A percentile compares a stretch with the other conserved stretches of the same genome.
Conservation (phyloP, 495 filamentous ascomycete species). For the Rusavskia elegans region DNA sequence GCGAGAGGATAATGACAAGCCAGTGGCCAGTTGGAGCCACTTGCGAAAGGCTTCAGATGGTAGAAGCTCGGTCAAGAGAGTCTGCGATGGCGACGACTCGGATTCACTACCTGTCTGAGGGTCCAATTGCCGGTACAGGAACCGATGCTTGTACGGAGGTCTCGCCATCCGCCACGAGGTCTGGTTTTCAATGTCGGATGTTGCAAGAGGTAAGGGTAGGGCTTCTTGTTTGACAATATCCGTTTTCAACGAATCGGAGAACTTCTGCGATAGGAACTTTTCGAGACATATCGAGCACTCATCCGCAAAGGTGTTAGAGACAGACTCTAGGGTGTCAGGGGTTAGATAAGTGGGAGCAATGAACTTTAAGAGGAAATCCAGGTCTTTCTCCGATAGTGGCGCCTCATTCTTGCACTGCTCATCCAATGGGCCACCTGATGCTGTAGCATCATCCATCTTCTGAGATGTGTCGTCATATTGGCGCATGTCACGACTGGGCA, state of each 20-base stretch:
- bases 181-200: conserved; percentile 39
- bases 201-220: conserved; percentile 21
- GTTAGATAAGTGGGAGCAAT: conserved; percentile 84
- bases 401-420: background rate
- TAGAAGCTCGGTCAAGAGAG: conserved; percentile 61
- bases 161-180: conserved; percentile 56
- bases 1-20: conserved; percentile 40
- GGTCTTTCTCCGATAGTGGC: conserved; percentile 52
- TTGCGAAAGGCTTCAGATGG: conserved; percentile 78
- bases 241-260: conserved; percentile 46
- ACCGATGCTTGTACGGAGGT: conserved; percentile 92
- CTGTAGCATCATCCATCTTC: too few relatives aligned
- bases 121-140: conserved; percentile 52
- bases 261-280: conserved; percentile 61
- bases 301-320: conserved; percentile 62
- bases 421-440: background rate
- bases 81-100: conserved; percentile 43
- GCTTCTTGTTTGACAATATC: conserved; percentile 54
- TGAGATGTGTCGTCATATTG: conserved; percentile 18
- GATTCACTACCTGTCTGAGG: background rate
- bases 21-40: conserved; percentile 73
- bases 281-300: conserved; percentile 69
- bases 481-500: conserved; percentile 33
- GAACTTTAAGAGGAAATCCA: conserved; percentile 78
- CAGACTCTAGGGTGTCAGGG: conserved; percentile 74